Conservation (phyloP, 345 rosid genomes). For the Sonneratia alba region DNA sequence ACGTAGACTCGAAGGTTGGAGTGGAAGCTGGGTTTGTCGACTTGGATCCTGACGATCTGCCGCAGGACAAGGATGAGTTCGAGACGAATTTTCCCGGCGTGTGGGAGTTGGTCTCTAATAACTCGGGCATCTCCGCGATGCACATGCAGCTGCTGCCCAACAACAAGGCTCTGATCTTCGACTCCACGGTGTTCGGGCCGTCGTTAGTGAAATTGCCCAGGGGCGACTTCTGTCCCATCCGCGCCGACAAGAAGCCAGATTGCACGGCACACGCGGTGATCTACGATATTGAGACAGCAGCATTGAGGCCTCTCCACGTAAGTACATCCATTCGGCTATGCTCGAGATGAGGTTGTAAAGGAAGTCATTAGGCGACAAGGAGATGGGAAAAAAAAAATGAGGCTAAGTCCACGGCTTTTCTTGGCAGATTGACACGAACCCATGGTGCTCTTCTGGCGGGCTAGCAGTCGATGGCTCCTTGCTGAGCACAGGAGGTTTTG, state of each 20-base stretch:
- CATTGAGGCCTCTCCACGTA: slow-evolving; percentile 45
- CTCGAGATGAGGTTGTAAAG: too few species aligned
- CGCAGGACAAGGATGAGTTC: not conserved
- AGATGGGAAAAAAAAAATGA: too few species aligned
- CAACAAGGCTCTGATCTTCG: slow-evolving; percentile 57
- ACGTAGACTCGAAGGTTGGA: not conserved
- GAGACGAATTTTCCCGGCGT: slow-evolving; percentile 26
- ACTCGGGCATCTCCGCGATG: slow-evolving; percentile 82
- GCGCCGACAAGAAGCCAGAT: slow-evolving; percentile 25
- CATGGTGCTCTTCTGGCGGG: slow-evolving; percentile 98
- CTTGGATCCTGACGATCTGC: not conserved
- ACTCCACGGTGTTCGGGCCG: slow-evolving; percentile 57
- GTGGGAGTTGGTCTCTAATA: slow-evolving; percentile 47
- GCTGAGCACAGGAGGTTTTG: slow-evolving; percentile 68
- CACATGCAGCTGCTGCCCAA: slow-evolving; percentile 60
- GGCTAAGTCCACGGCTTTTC: not conserved
- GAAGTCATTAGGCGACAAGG: too few species aligned
- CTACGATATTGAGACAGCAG: slow-evolving; percentile 34
- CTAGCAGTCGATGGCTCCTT: slow-evolving; percentile 52
- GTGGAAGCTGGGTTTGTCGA: not conserved
- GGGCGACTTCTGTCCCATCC: slow-evolving; percentile 27
- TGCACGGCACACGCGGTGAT: slow-evolving; percentile 63
- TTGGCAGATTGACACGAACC: slow-evolving; percentile 49
- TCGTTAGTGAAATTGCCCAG: slow-evolving; percentile 32
- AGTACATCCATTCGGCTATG: not conserved